Conservation (phyloP, 1,284 basidiomycete genomes). For the Ceratobasidium sp. region DNA sequence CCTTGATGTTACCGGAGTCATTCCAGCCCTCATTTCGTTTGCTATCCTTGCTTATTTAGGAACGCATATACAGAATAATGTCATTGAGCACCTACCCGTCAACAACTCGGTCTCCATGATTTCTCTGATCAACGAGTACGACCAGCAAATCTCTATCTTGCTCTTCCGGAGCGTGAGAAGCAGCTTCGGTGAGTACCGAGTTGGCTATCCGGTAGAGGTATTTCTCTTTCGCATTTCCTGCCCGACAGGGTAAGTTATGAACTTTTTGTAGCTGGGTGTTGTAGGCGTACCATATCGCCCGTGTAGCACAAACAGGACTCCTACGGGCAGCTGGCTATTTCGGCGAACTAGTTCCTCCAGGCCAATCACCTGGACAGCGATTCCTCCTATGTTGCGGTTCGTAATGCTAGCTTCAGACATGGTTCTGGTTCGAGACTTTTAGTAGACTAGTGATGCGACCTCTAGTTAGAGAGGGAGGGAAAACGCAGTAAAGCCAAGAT, state of each 20-base stretch:
- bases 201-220: slow-evolving; percentile 12
- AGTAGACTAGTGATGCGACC: no score
- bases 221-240: slow-evolving; percentile 13
- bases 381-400: slow-evolving; percentile 24
- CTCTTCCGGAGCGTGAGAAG: not conserved
- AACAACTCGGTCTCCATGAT: slow-evolving; percentile 54
- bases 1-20: slow-evolving; percentile 41
- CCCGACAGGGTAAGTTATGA: no score
- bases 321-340: not conserved
- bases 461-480: no score
- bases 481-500: no score
- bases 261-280: not conserved
- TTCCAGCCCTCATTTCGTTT: slow-evolving; percentile 54
- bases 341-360: slow-evolving; percentile 3
- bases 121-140: slow-evolving; percentile 54
- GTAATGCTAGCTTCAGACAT: slow-evolving; percentile 24
- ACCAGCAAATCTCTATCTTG: slow-evolving; percentile 19
- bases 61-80: not conserved
- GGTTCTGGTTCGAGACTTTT: no score
- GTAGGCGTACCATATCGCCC: slow-evolving; percentile 16
- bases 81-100: slow-evolving; percentile 43
- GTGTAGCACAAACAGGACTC: slow-evolving; percentile 34
- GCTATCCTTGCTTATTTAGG: slow-evolving; percentile 1
- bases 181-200: slow-evolving; percentile 9
- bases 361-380: slow-evolving; percentile 18